Conservation (phyloP, 192 early-diverging fungal species). For the Backusella australiensis region DNA sequence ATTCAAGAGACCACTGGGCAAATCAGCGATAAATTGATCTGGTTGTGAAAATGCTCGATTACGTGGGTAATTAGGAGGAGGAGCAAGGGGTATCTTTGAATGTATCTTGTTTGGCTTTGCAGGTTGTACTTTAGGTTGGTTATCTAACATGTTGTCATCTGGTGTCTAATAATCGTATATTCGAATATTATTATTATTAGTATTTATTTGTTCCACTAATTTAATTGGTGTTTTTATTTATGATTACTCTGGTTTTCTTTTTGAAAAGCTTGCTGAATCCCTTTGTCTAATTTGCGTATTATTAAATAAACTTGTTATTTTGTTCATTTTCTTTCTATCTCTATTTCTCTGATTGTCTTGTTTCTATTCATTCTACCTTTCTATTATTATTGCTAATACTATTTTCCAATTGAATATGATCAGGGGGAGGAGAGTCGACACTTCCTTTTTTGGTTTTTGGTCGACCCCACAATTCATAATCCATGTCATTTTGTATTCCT, state of each 20-base stretch:
- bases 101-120: background rate
- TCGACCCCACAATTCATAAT: slow-evolving; percentile 2
- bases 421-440: background rate
- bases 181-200: background rate
- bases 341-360: background rate
- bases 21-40: background rate
- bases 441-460: background rate
- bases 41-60: background rate
- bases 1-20: background rate
- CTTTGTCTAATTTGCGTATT: background rate
- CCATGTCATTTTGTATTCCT: slow-evolving; percentile 12
- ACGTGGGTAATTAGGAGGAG: slow-evolving; percentile 14
- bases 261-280: slow-evolving; percentile 24
- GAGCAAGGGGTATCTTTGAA: slow-evolving; percentile 18
- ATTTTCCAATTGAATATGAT: background rate
- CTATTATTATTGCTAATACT: background rate
- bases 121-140: slow-evolving; percentile 12
- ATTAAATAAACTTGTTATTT: background rate
- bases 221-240: slow-evolving; percentile 3
- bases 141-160: slow-evolving; percentile 1
- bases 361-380: background rate
- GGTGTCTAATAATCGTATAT: background rate
- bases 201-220: background rate
- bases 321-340: background rate
- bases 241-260: slow-evolving; percentile 17